Percentiles rank a stretch among this genome's conserved stretches.
phyloP scores from a whole-genome alignment of 169 alveolate genomes.

The Plasmodium inui region DNA sequence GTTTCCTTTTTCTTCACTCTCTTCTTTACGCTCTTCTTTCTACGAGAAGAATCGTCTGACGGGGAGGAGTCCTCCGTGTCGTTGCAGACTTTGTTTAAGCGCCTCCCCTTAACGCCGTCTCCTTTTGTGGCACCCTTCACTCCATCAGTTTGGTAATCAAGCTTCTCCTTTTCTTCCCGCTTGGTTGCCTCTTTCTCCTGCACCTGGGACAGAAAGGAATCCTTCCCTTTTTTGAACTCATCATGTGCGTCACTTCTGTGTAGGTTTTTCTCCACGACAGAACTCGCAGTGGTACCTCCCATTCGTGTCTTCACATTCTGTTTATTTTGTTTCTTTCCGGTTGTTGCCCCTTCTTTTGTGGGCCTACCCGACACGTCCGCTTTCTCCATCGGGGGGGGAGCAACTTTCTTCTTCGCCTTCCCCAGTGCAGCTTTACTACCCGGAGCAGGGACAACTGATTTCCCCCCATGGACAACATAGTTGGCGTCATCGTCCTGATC shows the following conservation, averaged over 20 bases:
- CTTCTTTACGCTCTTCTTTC: slow-evolving; percentile 12
- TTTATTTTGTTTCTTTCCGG: background rate
- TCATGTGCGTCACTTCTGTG: background rate
- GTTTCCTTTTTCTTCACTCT: background rate
- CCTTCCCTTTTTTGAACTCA: background rate
- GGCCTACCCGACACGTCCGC: background rate
- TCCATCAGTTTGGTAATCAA: background rate
- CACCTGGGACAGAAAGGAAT: background rate
- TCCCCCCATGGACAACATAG: background rate
- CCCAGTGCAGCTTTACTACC: background rate
- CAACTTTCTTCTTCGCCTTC: background rate
- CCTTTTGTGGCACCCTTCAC: background rate
- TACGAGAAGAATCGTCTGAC: background rate
- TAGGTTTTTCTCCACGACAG: background rate
- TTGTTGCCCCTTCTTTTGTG: background rate
- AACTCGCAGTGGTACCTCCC: background rate
- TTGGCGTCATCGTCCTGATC: background rate
- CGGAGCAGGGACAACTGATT: background rate
- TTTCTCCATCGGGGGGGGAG: background rate
- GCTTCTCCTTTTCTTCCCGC: background rate
- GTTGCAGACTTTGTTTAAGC: background rate
- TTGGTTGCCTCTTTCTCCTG: background rate
- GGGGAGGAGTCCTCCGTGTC: background rate
- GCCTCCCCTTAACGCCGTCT: background rate
- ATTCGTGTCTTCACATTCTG: background rate